Conservation (phyloP, 2,329 filamentous ascomycete species). For the Fusarium sp. region DNA sequence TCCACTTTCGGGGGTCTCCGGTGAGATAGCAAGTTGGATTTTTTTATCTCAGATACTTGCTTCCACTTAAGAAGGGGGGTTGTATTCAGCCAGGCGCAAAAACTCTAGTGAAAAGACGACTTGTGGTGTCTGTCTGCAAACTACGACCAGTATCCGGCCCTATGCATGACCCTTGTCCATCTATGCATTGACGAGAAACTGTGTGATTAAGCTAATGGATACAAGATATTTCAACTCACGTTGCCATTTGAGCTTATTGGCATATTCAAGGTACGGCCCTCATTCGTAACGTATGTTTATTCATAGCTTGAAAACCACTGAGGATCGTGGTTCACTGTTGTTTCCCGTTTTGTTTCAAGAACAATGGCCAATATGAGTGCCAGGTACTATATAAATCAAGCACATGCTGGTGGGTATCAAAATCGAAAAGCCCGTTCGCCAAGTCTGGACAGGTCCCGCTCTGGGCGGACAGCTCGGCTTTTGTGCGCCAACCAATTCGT, state of each 20-base stretch:
- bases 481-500: constrained; percentile 38
- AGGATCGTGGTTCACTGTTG: background rate
- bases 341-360: constrained; percentile 30
- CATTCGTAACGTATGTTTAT: background rate
- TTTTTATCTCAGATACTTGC: background rate
- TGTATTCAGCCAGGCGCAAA: background rate
- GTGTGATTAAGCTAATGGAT: background rate
- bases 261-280: background rate
- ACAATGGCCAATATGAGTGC: constrained; percentile 6
- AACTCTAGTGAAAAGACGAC: background rate
- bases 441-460: constrained; percentile 30
- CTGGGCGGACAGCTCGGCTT: constrained; percentile 19
- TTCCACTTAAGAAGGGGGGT: background rate
- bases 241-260: background rate
- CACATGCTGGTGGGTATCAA: constrained; percentile 39
- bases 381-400: constrained; percentile 11
- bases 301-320: background rate
- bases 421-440: constrained; percentile 30
- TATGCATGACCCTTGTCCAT: constrained; percentile 12
- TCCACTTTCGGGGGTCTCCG: constrained; percentile 4
- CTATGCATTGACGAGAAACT: background rate
- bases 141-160: constrained; percentile 1
- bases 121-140: background rate
- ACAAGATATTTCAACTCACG: background rate
- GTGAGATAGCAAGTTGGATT: constrained; percentile 6